Evolutionary conservation across 805 yeast species (phyloP).

Genomic region (Candida dendrica): DNA sequence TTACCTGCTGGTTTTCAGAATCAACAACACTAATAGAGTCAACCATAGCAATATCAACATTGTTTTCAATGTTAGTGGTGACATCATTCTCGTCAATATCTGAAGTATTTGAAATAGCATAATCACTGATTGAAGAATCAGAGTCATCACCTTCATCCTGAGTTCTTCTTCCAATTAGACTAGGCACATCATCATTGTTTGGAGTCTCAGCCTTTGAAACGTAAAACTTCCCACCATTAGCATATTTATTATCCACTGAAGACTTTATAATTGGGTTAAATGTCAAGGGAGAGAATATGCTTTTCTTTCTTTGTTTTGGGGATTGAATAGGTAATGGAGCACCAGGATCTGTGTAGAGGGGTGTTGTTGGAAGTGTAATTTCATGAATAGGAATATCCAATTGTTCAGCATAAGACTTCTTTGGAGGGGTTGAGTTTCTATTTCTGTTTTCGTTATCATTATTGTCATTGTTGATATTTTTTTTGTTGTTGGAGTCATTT

Average conservation of each 20-base stretch:
- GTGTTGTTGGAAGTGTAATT: conserved; percentile 46
- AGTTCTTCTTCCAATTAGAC: conserved; percentile 10
- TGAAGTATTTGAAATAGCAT: conserved; percentile 17
- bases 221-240: conserved; percentile 85
- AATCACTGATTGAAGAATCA: conserved; percentile 19
- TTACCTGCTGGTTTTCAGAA: conserved; percentile 11
- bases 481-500: too few species aligned
- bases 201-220: conserved; percentile 28
- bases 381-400: conserved; percentile 53
- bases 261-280: conserved; percentile 76
- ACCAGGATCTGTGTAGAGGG: conserved; percentile 70
- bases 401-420: neutral
- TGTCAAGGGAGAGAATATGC: conserved; percentile 74
- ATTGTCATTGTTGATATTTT: neutral
- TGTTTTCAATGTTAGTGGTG: neutral
- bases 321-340: conserved; percentile 65
- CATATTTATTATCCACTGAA: conserved; percentile 79
- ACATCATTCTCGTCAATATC: conserved; percentile 9
- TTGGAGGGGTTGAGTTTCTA: neutral
- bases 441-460: neutral
- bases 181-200: conserved; percentile 15
- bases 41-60: neutral
- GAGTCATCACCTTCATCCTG: conserved; percentile 17
- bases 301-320: conserved; percentile 36
- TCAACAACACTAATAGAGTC: neutral